Conservation (phyloP, 495 filamentous ascomycete species). For the Cercophora samala region DNA sequence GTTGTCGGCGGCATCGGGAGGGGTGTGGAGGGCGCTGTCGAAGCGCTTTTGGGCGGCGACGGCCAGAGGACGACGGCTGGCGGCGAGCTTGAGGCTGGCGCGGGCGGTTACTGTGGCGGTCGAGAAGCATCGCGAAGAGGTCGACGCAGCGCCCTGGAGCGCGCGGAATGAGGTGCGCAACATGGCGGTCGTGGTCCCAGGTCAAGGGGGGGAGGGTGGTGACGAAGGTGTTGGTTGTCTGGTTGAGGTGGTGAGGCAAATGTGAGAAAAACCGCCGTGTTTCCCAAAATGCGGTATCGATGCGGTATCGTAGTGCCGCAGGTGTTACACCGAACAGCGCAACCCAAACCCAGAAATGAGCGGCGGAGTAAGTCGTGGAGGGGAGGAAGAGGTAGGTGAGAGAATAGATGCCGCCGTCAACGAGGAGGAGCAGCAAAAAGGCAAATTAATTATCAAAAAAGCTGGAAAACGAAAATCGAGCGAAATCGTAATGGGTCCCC, state of each 20-base stretch:
- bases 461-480: conserved; percentile 10
- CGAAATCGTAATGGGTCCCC: neutral
- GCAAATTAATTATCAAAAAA: conserved; percentile 12
- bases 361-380: conserved; percentile 53
- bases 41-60: conserved; percentile 47
- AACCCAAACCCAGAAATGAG: conserved; percentile 38
- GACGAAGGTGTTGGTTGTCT: neutral
- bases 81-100: conserved; percentile 31
- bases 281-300: conserved; percentile 18
- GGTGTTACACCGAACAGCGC: conserved; percentile 11
- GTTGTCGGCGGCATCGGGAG: conserved; percentile 81
- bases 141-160: conserved; percentile 32
- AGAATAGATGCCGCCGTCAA: conserved; percentile 8
- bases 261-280: conserved; percentile 15
- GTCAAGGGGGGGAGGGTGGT: conserved; percentile 11
- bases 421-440: neutral
- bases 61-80: conserved; percentile 51
- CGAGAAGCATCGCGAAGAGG: conserved; percentile 37
- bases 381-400: neutral
- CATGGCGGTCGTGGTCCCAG: conserved; percentile 33
- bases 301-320: neutral
- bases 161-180: conserved; percentile 40
- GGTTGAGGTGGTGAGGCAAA: conserved; percentile 29
- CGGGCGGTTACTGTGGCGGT: conserved; percentile 42
- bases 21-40: conserved; percentile 42